phyloP scores from a whole-genome alignment of 2,329 filamentous ascomycete species.

The Ophiostoma ips region DNA sequence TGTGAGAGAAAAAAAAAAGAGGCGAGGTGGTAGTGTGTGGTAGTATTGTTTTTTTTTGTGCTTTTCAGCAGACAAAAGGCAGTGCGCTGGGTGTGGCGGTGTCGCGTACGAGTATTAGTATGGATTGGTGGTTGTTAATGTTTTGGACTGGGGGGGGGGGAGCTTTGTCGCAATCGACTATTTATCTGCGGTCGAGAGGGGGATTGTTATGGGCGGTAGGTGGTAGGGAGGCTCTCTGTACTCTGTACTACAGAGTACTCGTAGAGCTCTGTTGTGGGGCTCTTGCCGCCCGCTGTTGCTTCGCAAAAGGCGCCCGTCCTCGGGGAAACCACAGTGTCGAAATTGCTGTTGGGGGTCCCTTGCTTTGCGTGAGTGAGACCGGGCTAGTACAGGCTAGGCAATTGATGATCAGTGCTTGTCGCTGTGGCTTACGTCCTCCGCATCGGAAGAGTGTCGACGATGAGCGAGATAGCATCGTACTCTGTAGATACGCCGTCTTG shows the following conservation, averaged over 20 bases:
- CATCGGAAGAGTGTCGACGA: constrained; percentile 18
- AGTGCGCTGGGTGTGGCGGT: background rate
- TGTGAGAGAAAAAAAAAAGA: background rate
- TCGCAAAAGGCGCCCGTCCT: constrained; percentile 7
- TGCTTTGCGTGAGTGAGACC: background rate
- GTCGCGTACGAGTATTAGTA: too few relatives aligned
- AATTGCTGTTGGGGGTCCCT: constrained; percentile 2
- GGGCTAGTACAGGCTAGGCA: constrained; percentile 1
- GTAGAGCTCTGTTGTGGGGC: background rate
- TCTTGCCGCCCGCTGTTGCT: background rate
- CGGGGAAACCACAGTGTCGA: constrained; percentile 6
- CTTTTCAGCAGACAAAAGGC: too few relatives aligned
- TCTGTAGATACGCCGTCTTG: too few relatives aligned
- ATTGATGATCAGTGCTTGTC: background rate
- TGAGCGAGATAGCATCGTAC: too few relatives aligned
- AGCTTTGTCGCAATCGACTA: background rate
- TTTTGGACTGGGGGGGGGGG: background rate
- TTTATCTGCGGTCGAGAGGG: background rate
- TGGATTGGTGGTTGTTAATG: background rate
- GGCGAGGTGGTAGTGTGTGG: background rate
- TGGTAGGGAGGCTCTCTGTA: too few relatives aligned
- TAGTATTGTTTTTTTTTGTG: background rate
- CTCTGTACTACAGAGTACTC: background rate
- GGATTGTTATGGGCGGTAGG: background rate
- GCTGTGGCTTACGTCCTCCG: too few relatives aligned